A percentile compares a stretch with the other conserved stretches of the same genome.
Evolutionary conservation across 352 stramenopile species (phyloP).

Genomic region (Thalassiosira exigua): DNA sequence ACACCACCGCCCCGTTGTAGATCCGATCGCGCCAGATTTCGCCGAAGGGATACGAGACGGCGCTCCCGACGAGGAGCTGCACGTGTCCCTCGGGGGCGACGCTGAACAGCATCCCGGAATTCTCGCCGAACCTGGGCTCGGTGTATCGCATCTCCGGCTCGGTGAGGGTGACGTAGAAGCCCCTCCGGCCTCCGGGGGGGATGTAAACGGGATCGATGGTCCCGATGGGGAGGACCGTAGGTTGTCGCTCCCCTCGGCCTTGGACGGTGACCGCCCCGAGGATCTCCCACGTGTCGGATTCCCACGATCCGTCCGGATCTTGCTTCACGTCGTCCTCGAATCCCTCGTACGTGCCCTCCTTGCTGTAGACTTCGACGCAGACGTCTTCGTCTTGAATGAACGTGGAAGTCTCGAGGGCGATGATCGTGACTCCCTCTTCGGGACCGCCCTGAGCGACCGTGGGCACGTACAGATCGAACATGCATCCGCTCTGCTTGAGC

Average conservation of each 20-base stretch:
- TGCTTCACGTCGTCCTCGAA: constrained; percentile 27
- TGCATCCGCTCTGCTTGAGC: constrained; percentile 35
- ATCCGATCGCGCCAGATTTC: constrained; percentile 32
- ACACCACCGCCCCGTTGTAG: constrained; percentile 49
- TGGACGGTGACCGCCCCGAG: constrained; percentile 28
- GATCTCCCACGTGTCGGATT: constrained; percentile 22
- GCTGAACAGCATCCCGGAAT: constrained; percentile 36
- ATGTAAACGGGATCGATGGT: constrained; percentile 41
- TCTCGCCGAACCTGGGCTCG: constrained; percentile 29
- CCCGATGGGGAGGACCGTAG: constrained; percentile 31
- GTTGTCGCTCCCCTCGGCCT: constrained; percentile 20
- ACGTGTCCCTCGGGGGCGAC: constrained; percentile 16
- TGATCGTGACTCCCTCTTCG: constrained; percentile 34
- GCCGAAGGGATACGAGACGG: constrained; percentile 30
- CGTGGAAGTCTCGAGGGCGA: constrained; percentile 46
- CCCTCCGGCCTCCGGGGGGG: constrained; percentile 27
- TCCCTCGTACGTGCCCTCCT: constrained; percentile 48
- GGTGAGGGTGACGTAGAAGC: constrained; percentile 42
- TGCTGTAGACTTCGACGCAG: constrained; percentile 49
- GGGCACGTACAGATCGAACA: constrained; percentile 50
- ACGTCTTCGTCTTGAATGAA: constrained; percentile 32
- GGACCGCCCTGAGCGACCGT: constrained; percentile 37
- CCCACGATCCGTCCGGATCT: constrained; percentile 14
- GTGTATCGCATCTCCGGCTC: constrained; percentile 47
- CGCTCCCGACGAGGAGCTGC: constrained; percentile 35